A percentile compares a stretch with the other conserved stretches of the same genome.
phyloP scores from a whole-genome alignment of 495 filamentous ascomycete genomes.

The Xylaria scruposa region DNA sequence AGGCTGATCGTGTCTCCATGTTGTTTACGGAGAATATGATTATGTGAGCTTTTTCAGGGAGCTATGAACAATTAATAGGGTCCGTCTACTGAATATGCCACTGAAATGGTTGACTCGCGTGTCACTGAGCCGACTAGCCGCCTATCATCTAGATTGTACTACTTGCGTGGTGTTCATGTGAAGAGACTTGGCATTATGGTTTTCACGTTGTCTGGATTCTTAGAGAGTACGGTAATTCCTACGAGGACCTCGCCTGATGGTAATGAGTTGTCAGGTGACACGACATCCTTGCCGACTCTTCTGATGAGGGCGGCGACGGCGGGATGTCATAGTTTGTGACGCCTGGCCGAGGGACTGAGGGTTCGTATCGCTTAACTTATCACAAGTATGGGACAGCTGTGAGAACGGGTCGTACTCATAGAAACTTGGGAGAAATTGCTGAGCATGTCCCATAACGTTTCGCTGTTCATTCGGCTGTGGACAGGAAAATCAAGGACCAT shows the following conservation, averaged over 20 bases:
- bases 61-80: neutral
- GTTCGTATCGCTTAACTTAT: neutral
- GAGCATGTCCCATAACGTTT: neutral
- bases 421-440: neutral
- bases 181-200: neutral
- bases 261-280: neutral
- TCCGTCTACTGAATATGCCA: neutral
- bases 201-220: neutral
- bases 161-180: neutral
- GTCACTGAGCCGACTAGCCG: neutral
- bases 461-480: neutral
- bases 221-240: neutral
- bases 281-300: neutral
- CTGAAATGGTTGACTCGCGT: neutral
- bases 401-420: neutral
- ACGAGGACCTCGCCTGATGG: neutral
- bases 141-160: neutral
- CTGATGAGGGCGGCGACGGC: neutral
- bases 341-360: neutral
- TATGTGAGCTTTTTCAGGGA: neutral
- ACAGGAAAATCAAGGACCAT: neutral
- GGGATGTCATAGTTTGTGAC: neutral
- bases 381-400: neutral
- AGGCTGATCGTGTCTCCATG: neutral
- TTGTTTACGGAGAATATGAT: conserved; percentile 14